A percentile compares a stretch with the other conserved stretches of the same genome.
Evolutionary conservation across 768 basidiomycete species (phyloP).

Genomic region (Termitomyces sp.): DNA sequence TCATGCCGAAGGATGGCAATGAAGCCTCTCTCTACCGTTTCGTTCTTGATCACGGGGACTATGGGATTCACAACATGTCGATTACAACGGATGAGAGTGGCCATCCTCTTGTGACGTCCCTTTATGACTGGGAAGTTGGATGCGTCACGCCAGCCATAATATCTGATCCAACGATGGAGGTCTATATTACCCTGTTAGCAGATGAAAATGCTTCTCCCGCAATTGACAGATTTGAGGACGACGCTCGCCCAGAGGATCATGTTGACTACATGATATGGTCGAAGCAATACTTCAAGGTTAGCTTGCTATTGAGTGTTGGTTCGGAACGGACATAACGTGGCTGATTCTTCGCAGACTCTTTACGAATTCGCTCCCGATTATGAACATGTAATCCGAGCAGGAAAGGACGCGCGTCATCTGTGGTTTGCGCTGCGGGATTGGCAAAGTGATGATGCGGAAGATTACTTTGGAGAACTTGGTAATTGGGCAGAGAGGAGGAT

Average conservation of each 20-base stretch:
- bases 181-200: background rate
- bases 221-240: background rate
- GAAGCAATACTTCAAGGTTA: background rate
- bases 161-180: background rate
- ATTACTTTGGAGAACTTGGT: background rate
- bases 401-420: background rate
- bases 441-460: background rate
- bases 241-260: background rate
- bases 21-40: background rate
- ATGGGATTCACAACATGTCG: background rate
- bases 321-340: too few relatives aligned
- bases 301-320: background rate
- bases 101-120: background rate
- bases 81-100: background rate
- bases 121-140: background rate
- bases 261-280: background rate
- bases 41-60: background rate
- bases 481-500: background rate
- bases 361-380: background rate
- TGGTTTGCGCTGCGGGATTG: background rate
- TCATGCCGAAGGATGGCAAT: background rate
- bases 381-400: background rate
- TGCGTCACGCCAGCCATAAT: background rate
- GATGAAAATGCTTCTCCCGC: background rate
- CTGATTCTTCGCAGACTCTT: background rate